Evolutionary conservation across 2,329 filamentous ascomycete genomes (phyloP), one percentile per base, ranked within the genome.

Genomic region (Pezicula radicicola): DNA sequence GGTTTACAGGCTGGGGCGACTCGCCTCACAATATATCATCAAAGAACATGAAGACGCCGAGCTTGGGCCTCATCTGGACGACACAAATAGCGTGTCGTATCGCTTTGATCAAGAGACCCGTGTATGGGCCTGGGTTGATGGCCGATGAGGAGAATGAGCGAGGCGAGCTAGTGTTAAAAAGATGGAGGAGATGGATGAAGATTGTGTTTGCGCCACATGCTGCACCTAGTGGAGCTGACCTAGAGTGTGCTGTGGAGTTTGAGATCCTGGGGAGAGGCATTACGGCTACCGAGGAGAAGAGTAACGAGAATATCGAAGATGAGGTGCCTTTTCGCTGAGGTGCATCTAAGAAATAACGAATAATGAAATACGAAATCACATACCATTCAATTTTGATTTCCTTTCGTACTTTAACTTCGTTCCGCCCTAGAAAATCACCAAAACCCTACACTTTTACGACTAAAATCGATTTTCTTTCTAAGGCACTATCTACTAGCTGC

Each of bases 1-100:
- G 92, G 83, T 96, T 97, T 71, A 95, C 92, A 4, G 92, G 94
- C 57, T 97, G 94, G 93, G 91, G 93, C 19, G 89, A 96, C 67
- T 77, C 84, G 51, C 73, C 78, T 15, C 62, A 70, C 25, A 43
- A 53, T 21, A 25, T 58, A 3, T 68, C 72, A 18, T 64, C 71
- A 12, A 68, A 73, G 46, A 69, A 72, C 25, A 71, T 87, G 50
- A 97, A 97, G 71, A 96, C 89, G 0, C 93, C 93, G 0, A 89
- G 89, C 6, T 72, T 97, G 21, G 93, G 93, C 1, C 77, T 96
- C 7, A 87, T 95, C 10, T 97, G 93, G 93, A 85, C 90, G 3
- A 93, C 91, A 28, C 92, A 97, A 73, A 84, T 97, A 46, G 84
- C 89, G 1, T 86, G 85, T 61, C 87, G 93, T 10, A 83, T 97